These are phyloP conservation scores for Boletellus dicymbophilus DNA, from an alignment of 1,284 basidiomycete genomes.

Conservation along the genomic window DNA sequence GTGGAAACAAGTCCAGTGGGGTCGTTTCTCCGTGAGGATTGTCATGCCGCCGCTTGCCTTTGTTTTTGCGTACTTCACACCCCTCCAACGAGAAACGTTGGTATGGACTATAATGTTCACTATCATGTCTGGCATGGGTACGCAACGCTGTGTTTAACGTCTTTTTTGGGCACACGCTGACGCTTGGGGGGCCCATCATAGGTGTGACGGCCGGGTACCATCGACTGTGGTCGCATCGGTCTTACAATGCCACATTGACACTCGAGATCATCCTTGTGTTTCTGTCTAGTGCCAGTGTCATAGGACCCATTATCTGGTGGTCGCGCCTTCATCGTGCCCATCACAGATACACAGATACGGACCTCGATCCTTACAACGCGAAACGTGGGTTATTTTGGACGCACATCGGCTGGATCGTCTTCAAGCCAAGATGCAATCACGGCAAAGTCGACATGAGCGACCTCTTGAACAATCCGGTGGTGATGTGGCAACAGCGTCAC, in stretches of 20 bases:
- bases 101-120: too few relatives aligned
- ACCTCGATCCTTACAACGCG: conserved; percentile 93
- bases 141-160: too few relatives aligned
- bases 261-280: conserved; percentile 80
- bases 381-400: conserved; percentile 81
- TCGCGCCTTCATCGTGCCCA: conserved; percentile 92
- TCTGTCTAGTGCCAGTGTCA: conserved; percentile 83
- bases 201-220: conserved; percentile 85
- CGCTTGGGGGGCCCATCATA: too few relatives aligned
- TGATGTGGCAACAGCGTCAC: conserved; percentile 87
- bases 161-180: too few relatives aligned
- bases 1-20: too few relatives aligned
- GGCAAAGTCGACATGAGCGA: conserved; percentile 91
- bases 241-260: conserved; percentile 85
- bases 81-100: too few relatives aligned
- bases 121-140: too few relatives aligned
- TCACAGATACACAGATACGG: conserved; percentile 94
- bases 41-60: too few relatives aligned
- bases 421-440: conserved; percentile 87
- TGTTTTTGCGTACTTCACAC: too few relatives aligned
- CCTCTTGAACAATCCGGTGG: conserved; percentile 73
- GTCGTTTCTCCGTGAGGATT: too few relatives aligned
- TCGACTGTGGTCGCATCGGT: conserved; percentile 89
- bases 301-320: conserved; percentile 96
- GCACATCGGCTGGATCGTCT: conserved; percentile 92